phyloP scores from a whole-genome alignment of 2,329 filamentous ascomycete species.

The Periglandula ipomoeae region DNA sequence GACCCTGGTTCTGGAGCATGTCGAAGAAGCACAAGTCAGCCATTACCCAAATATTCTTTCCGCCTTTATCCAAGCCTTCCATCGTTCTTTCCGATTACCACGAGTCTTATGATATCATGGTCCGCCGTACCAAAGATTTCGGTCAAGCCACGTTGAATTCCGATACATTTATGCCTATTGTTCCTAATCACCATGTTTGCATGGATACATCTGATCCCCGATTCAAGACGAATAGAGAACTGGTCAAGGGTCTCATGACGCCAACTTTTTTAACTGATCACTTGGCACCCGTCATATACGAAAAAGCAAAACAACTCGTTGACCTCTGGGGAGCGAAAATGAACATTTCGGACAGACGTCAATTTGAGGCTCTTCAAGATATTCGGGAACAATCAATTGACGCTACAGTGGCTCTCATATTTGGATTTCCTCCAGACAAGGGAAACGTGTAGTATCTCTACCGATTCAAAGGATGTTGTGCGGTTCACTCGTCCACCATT shows the following conservation, averaged over 20 bases:
- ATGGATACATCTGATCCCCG: conserved; percentile 16
- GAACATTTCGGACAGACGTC: conserved; percentile 14
- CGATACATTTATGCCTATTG: neutral
- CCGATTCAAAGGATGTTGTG: neutral
- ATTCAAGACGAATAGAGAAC: conserved; percentile 19
- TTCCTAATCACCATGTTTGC: conserved; percentile 18
- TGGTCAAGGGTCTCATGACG: conserved; percentile 21
- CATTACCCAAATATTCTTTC: neutral
- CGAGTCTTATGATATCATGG: conserved; percentile 1
- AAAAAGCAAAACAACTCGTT: conserved; percentile 19
- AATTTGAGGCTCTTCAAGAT: conserved; percentile 21
- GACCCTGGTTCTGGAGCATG: neutral
- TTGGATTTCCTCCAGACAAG: neutral
- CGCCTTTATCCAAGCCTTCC: neutral
- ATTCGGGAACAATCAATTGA: conserved; percentile 21
- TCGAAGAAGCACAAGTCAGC: neutral
- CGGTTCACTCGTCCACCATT: neutral
- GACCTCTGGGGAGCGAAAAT: conserved; percentile 23
- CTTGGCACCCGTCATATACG: conserved; percentile 21
- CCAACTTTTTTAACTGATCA: conserved; percentile 18
- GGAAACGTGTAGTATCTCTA: neutral
- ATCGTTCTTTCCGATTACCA: neutral
- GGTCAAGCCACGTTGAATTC: neutral
- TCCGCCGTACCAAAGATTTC: conserved; percentile 1
- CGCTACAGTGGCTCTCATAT: conserved; percentile 14